Percentiles rank a stretch among this genome's conserved stretches.
These are phyloP conservation scores for Trametes coccinea DNA, from an alignment of 768 basidiomycete species.

Conservation along the genomic window DNA sequence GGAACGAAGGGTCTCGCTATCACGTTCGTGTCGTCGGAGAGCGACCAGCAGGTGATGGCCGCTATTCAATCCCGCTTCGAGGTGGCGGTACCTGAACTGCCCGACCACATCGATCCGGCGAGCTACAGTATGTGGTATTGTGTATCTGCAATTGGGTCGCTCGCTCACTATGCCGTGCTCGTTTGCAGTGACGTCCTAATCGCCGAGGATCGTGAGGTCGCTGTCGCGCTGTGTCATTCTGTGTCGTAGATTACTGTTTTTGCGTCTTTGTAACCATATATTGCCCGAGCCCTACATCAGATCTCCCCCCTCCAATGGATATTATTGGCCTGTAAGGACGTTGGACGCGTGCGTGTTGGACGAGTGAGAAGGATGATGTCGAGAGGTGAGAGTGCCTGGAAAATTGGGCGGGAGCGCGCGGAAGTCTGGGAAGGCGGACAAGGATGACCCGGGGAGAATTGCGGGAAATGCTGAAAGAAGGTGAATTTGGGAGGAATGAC, in stretches of 20 bases:
- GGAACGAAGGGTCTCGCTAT: slow-evolving; percentile 99
- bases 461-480: neutral
- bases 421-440: neutral
- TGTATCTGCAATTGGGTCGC: neutral
- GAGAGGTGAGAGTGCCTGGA: neutral
- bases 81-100: slow-evolving; percentile 93
- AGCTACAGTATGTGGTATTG: slow-evolving; percentile 79
- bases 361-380: neutral
- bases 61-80: slow-evolving; percentile 96
- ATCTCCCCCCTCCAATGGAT: slow-evolving; percentile 19
- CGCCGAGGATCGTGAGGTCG: neutral
- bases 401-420: slow-evolving; percentile 1
- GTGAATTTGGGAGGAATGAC: slow-evolving; percentile 5
- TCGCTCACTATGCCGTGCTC: neutral
- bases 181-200: slow-evolving; percentile 26
- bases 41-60: slow-evolving; percentile 91
- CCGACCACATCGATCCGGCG: slow-evolving; percentile 90
- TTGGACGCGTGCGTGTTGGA: neutral
- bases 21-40: slow-evolving; percentile 92
- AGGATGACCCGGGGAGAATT: neutral
- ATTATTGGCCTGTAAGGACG: slow-evolving; percentile 7
- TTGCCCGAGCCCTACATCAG: slow-evolving; percentile 7
- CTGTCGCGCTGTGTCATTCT: slow-evolving; percentile 17
- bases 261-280: slow-evolving; percentile 19
- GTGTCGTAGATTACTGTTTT: slow-evolving; percentile 19